Evolutionary conservation across 2,329 filamentous ascomycete species (phyloP), one percentile per base, ranked within the genome.

Genomic region (Claviceps monticola): DNA sequence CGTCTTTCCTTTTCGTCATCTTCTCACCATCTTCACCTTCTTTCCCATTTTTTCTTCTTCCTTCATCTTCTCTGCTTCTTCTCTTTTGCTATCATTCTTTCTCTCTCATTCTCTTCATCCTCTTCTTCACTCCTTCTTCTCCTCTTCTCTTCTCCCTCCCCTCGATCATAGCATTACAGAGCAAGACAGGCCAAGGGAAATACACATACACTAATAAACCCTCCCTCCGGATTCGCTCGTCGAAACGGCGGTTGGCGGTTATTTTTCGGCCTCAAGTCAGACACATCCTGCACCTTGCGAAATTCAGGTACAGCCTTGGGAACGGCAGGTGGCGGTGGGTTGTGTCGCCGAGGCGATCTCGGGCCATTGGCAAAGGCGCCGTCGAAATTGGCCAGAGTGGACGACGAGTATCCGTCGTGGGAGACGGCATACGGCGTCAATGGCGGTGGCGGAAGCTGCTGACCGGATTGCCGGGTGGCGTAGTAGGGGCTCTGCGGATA

Each of bases 161-260:
- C 29, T 34, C 29, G 9, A 11, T 34, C 29, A 9, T 34, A 34
- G 29, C 29, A 37, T 21, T n/a, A 5, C 39, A 17, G 26, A 36
- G 11, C 29, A 46, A 29, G 14, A 43, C 39, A 29, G n/a, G 14
- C 29, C 29, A 34, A 34, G 17, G 14, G 21, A 7, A 34, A 11
- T 34, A 42, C 16, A 65, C 86, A 71, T 76, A 94, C 88, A 67
- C 93, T 97, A 66, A 98, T 95, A 65, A 98, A 98, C 48, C 93
- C 93, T 50, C 93, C 93, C 65, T 98, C 93, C 2, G 93, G 93
- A 61, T 95, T 94, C 51, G 93, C 93, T 69, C 93, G 82, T 60
- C 93, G 81, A 65, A 95, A 97, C 1, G 88, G 80, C 51, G 93
- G 93, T 65, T 98, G 93, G 19, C 80, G 64, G 67, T 91, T 95